Evolutionary conservation across 331 rosid genomes (phyloP).

Genomic region (Quercus phellos): DNA sequence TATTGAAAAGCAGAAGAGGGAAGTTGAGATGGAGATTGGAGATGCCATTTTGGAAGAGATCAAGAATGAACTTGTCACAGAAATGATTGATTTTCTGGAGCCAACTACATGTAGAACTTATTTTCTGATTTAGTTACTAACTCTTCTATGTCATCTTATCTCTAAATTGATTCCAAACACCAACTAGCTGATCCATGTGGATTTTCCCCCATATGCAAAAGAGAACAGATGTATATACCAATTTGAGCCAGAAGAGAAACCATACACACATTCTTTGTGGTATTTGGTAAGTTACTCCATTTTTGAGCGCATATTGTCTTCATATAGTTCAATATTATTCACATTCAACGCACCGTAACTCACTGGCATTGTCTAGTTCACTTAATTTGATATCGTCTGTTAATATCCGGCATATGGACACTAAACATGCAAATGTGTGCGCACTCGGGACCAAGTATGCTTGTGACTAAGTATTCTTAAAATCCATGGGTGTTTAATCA

Average conservation of each 20-base stretch:
- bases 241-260: no score
- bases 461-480: background rate
- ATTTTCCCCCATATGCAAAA: background rate
- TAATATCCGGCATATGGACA: background rate
- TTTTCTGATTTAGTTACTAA: background rate
- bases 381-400: no score
- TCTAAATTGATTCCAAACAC: background rate
- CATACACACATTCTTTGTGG: no score
- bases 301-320: no score
- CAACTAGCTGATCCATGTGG: background rate
- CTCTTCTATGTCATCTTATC: background rate
- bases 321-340: no score
- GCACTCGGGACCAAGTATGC: background rate
- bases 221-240: background rate
- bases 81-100: conserved; percentile 22
- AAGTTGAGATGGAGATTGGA: conserved; percentile 48
- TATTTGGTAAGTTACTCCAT: no score
- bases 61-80: conserved; percentile 33
- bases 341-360: no score
- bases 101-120: background rate
- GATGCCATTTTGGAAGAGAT: conserved; percentile 51
- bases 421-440: background rate
- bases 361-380: no score
- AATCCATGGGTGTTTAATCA: background rate
- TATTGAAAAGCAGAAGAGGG: conserved; percentile 33